phyloP scores from a whole-genome alignment of 2,329 filamentous ascomycete species.

The Phaeosphaeriaceae sp. region DNA sequence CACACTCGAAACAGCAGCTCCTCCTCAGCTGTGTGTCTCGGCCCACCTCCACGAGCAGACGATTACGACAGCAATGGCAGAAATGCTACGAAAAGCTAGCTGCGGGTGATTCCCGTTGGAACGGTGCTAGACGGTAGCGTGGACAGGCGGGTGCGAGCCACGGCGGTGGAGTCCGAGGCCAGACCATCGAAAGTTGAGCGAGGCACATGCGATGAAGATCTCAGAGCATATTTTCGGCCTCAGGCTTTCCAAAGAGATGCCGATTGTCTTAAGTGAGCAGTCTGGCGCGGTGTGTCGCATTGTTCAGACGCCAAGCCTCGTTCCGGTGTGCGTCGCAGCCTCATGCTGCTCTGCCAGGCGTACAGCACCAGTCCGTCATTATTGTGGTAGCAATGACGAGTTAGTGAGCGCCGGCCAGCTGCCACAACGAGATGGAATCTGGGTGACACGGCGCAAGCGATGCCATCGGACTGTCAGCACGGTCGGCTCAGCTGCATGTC shows the following conservation, averaged over 20 bases:
- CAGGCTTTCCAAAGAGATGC: too few relatives aligned
- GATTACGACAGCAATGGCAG: conserved; percentile 2
- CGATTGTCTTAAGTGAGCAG: too few relatives aligned
- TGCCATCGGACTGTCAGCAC: conserved; percentile 12
- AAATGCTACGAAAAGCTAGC: conserved; percentile 2
- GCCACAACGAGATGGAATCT: neutral
- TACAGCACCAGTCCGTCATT: neutral
- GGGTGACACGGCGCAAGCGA: conserved; percentile 6
- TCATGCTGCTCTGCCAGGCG: neutral
- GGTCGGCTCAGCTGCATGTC: neutral
- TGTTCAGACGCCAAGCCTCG: neutral
- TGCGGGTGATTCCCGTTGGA: conserved; percentile 3
- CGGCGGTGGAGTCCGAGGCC: neutral
- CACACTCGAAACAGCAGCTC: neutral
- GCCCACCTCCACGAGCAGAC: neutral
- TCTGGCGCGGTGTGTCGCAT: neutral
- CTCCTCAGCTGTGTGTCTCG: neutral
- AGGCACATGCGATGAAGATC: too few relatives aligned
- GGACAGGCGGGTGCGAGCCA: neutral
- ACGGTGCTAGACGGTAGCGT: neutral
- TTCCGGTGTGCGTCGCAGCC: neutral
- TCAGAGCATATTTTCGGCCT: too few relatives aligned
- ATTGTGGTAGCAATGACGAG: neutral
- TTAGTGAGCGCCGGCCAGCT: neutral
- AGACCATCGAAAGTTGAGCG: neutral